Base-by-base conservation (phyloP, 192 early-diverging fungal species). In the Rhizophagus prolifer region DNA sequence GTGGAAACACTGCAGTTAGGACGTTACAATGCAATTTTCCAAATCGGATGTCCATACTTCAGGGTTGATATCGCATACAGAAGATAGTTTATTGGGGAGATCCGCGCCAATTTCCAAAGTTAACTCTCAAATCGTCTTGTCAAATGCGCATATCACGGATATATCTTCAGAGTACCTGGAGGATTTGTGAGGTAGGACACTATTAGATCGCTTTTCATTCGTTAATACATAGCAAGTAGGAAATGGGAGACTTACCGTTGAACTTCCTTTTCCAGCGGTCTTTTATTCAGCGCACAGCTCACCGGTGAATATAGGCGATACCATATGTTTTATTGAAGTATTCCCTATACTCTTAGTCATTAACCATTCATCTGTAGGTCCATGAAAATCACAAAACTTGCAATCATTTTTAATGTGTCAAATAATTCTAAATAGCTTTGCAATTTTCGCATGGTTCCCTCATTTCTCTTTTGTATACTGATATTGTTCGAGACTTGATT, bases 11-110 rank as follows among this genome's bases (percentile, higher is more conserved):
- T n/a, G 4, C 26, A 73, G 25, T 73, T n/a, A 78, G 67, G 23
- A 16, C 25, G 28, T 21, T 25, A 34, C n/a, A n/a, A 76, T 19
- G 6, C 67, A 64, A 26, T 76, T 31, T 30, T 69, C 44, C 23
- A 76, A 21, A 58, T 0, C 44, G 12, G 50, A 28, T 61, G 76
- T 71, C 68, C 69, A 78, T 12, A 78, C 69, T 13, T 19, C 9
- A 77, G 67, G 76, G 13, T 36, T 72, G n/a, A 21, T 34, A 41
- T 77, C 46, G 31, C 30, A 67, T n/a, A 59, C 47, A 38, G 66
- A 31, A 67, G 3, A 66, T 16, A 77, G 3, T n/a, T 77, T 67
- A 47, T 7, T n/a, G 4, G 76, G 47, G 19, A 75, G 34, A 14
- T 70, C 65, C 21, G 70, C n/a, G 8, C 76, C 76, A 10, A 77